Percentiles rank a stretch among this genome's conserved stretches.
phyloP scores from a whole-genome alignment of 495 filamentous ascomycete genomes.

The Diplogelasinospora grovesii region DNA sequence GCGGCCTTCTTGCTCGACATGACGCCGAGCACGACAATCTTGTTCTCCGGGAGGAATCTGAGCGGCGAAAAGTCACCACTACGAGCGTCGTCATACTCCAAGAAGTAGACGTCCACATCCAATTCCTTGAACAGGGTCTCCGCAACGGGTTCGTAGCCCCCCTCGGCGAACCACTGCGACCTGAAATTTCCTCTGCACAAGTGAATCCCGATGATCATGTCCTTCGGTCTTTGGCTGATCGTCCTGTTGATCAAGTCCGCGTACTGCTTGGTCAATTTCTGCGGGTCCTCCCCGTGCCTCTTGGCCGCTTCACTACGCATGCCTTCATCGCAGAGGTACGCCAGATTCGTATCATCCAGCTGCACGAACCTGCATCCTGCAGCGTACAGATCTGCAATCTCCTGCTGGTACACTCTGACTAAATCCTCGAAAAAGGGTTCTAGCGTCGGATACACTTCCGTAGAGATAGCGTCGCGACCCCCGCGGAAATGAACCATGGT shows the following conservation, averaged over 20 bases:
- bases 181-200: constrained; percentile 58
- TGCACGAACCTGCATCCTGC: constrained; percentile 59
- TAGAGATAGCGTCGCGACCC: constrained; percentile 49
- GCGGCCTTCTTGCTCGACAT: constrained; percentile 60
- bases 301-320: constrained; percentile 56
- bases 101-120: constrained; percentile 61
- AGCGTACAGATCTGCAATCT: constrained; percentile 53
- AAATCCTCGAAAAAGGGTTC: constrained; percentile 57
- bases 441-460: constrained; percentile 50
- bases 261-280: constrained; percentile 53
- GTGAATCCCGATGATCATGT: constrained; percentile 62
- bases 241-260: constrained; percentile 57
- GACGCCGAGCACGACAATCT: constrained; percentile 59
- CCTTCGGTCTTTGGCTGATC: constrained; percentile 46
- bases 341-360: constrained; percentile 60
- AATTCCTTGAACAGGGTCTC: constrained; percentile 58
- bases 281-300: constrained; percentile 48
- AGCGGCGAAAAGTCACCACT: constrained; percentile 63
- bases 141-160: constrained; percentile 62
- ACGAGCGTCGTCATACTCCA: constrained; percentile 62
- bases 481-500: constrained; percentile 65
- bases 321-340: constrained; percentile 58
- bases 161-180: constrained; percentile 56
- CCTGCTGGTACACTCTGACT: constrained; percentile 52
- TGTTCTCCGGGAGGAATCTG: constrained; percentile 52